Evolutionary conservation across 257 asterid genomes (phyloP).

Genomic region (Leptodermis oblonga): DNA sequence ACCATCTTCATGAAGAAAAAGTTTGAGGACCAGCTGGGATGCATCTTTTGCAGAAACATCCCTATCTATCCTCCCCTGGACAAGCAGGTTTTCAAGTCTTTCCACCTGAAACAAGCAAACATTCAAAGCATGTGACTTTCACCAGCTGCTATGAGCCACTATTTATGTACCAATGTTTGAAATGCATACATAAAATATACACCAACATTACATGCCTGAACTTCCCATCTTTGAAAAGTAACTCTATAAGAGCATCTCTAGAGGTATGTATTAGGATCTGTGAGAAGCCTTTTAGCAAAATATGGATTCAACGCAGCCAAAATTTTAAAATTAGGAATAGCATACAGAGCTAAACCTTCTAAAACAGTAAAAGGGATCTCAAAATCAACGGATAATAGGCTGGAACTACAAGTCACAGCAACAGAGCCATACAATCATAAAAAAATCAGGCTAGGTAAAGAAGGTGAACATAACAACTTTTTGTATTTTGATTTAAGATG

Average conservation of each 20-base stretch:
- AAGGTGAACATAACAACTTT: background rate
- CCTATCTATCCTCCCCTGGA: slow-evolving; percentile 77
- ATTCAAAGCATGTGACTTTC: slow-evolving; percentile 2
- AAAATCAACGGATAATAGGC: slow-evolving; percentile 95
- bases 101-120: slow-evolving; percentile 65
- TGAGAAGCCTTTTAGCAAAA: slow-evolving; percentile 96
- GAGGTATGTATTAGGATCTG: slow-evolving; percentile 97
- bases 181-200: slow-evolving; percentile 15
- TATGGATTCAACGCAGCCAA: slow-evolving; percentile 99
- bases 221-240: slow-evolving; percentile 92
- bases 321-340: slow-evolving; percentile 96
- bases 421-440: slow-evolving; percentile 18
- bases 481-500: background rate
- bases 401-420: slow-evolving; percentile 69
- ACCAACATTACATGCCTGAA: slow-evolving; percentile 64
- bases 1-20: slow-evolving; percentile 82
- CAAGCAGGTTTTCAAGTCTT: slow-evolving; percentile 95
- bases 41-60: slow-evolving; percentile 96
- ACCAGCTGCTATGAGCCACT: background rate
- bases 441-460: slow-evolving; percentile 2
- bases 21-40: slow-evolving; percentile 86
- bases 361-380: slow-evolving; percentile 96
- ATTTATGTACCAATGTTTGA: slow-evolving; percentile 12
- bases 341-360: slow-evolving; percentile 96
- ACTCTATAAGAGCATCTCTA: slow-evolving; percentile 99